Base-by-base conservation (phyloP, 768 basidiomycete genomes). In the Rhodotorula babjevae region DNA sequence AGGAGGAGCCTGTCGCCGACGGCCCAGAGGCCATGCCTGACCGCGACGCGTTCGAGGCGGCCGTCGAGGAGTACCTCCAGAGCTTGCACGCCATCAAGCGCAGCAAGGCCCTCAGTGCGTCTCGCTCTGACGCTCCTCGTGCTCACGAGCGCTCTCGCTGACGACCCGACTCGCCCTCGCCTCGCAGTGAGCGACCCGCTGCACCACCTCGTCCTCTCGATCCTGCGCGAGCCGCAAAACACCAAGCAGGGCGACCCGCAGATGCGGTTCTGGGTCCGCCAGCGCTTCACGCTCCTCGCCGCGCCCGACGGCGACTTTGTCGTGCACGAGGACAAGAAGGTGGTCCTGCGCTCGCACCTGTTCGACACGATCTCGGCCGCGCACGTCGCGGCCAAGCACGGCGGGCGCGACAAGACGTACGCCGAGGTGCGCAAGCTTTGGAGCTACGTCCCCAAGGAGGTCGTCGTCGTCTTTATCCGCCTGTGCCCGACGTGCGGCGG, bases 391-490 rank as follows among this genome's bases (percentile, higher is more conserved):
- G 82, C 85, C 58, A 82, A 84, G 15, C 90, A 91, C 76, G 89
- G 86, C 21, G 90, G 90, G 47, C 86, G 90, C 36, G 91, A 92
- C 80, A 89, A 86, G 83, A 92, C 91, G 2, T 86, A 85, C 67
- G 83, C 84, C 7, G 82, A 86, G 65, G 84, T 91, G 44, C 84
- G 87, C 62, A 82, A 86, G 72, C 84, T 85, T 74, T 92, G 90
- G 79, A 87, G 88, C 21, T 91, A 88, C 87, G 86, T 92, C 33
- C 90, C 91, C 27, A 92, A 91, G 81, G 63, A 65, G 21, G 40
- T 65, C 55, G 63, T 56, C 36, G 25, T 53, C 40, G 40, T n/a
- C 10, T 65, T 56, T 27, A 42, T 65, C 63, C 44, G 46, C 29
- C 23, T 56, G 8, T 65, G 63, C 36, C 55, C 63, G 53, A 36